Evolutionary conservation across 106 monocot species (phyloP), one percentile per base, ranked within the genome.

Genomic region (Xerophyta viscosa): DNA sequence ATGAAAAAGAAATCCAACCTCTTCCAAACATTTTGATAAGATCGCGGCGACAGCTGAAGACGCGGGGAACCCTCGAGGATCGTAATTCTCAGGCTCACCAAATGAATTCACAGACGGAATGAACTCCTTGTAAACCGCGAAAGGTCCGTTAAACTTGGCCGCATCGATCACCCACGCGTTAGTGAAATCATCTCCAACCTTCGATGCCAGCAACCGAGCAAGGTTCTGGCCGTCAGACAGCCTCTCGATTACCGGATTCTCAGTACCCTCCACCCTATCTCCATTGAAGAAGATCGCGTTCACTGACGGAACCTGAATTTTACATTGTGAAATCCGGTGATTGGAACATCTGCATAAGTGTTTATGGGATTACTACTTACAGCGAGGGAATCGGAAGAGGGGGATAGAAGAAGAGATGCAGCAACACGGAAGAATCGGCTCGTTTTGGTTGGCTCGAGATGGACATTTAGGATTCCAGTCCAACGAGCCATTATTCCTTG

Each of bases 201-300:
- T 96, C 22, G 75, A 56, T 17, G 73, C 78, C 23, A 94, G 65
- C 46, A 78, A 21, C 14, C 62, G 52, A 14, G 78, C 74, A 11
- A 96, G 58, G 63, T 61, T 58, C 54, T 29, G 39, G 30, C 81
- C 41, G 37, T 85, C 81, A n/a, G 94, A 96, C 6, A 96, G 62
- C 78, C 76, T 60, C 44, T 96, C 84, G 54, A 96, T 69, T 28
- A 70, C 64, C 27, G 64, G 47, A 45, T 78, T 68, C 20, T 81
- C 79, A 29, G 76, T 81, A 28, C 78, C 78, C 23, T 75, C 66
- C n/a, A 82, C 71, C 24, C 73, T 65, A 47, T 96, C 94, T 29
- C 94, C 94, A 7, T 64, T 76, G 78, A 96, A 96, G 73, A 96
- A 85, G 46, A 96, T 71, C 6, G 71, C 88, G 43, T 96, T 96